phyloP scores from a whole-genome alignment of 148 eudicot genomes.

The Rhododendron molle region DNA sequence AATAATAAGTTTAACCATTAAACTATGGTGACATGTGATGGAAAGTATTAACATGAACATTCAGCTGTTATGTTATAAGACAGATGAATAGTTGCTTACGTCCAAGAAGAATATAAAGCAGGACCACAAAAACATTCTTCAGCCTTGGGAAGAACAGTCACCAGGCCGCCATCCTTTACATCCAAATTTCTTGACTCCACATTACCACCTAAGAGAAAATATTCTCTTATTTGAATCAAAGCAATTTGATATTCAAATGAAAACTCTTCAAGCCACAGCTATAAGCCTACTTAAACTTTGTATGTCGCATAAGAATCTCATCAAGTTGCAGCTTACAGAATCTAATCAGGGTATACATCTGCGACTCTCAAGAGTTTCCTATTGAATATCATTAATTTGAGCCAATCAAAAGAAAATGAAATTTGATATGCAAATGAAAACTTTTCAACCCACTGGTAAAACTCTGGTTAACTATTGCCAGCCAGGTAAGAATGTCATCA shows the following conservation, averaged over 20 bases:
- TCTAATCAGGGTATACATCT: background rate
- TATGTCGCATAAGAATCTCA: background rate
- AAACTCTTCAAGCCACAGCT: background rate
- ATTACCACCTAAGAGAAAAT: constrained; percentile 11
- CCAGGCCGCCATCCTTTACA: constrained; percentile 8
- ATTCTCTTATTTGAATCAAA: background rate
- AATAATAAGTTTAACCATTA: background rate
- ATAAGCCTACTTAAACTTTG: background rate
- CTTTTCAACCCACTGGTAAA: background rate
- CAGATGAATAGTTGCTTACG: constrained; percentile 33
- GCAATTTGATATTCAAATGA: background rate
- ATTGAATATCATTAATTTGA: background rate
- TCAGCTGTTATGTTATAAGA: background rate
- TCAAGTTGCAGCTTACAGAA: background rate
- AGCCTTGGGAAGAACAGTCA: constrained; percentile 1
- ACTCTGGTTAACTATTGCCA: background rate
- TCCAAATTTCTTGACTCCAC: constrained; percentile 7
- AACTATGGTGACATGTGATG: background rate
- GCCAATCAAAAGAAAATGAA: background rate
- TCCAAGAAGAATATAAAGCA: constrained; percentile 47
- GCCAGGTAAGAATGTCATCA: background rate
- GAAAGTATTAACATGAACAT: background rate
- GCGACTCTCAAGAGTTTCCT: background rate
- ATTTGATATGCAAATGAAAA: background rate
- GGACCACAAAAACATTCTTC: constrained; percentile 38